Base-by-base conservation (phyloP, 768 basidiomycete species). In the Hirschioporus abietinus region DNA sequence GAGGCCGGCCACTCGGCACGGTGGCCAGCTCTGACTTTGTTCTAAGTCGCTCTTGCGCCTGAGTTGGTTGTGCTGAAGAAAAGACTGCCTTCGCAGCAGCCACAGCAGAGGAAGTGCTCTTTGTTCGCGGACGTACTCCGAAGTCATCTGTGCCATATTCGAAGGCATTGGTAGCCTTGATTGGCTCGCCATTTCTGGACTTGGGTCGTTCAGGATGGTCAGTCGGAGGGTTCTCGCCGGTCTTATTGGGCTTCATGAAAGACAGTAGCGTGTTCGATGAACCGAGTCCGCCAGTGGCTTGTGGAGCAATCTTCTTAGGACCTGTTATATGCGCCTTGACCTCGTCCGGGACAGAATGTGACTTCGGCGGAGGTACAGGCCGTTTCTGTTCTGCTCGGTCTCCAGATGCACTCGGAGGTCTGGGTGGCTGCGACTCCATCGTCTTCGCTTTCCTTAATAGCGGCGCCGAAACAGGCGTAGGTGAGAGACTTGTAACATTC, bases 251-350 rank as follows among this genome's bases (percentile, higher is more conserved):
- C 59, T 83, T 83, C 67, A 87, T 83, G 73, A 82, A 87, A 24
- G 91, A 84, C 67, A 92, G 83, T 81, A 90, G 81, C 15, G 91
- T 93, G n/a, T 85, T 87, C 0, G 89, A 87, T 59, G 91, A 92
- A 63, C 91, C 91, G 30, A 89, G 78, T 9, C 81, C 83, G 74
- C 68, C 67, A 35, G 74, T 77, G 66, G 76, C 66, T 52, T 69
- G 66, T 52, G 68, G 72, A 64, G 77, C 76, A 60, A 70, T 69
- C 25, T 52, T 52, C 42, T 52, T 52, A 3, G 42, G 42, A 52
- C 42, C 42, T 2, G 42, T 52, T 52, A 52, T 52, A 52, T 52
- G 42, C 42, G 42, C 12, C 42, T 52, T 52, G 42, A 52, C 42
- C 42, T 52, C 42, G 12, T 52, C 42, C 42, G 42, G 42, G 4